Conservation (phyloP, 345 rosid genomes). For the Eucalyptus virginea region DNA sequence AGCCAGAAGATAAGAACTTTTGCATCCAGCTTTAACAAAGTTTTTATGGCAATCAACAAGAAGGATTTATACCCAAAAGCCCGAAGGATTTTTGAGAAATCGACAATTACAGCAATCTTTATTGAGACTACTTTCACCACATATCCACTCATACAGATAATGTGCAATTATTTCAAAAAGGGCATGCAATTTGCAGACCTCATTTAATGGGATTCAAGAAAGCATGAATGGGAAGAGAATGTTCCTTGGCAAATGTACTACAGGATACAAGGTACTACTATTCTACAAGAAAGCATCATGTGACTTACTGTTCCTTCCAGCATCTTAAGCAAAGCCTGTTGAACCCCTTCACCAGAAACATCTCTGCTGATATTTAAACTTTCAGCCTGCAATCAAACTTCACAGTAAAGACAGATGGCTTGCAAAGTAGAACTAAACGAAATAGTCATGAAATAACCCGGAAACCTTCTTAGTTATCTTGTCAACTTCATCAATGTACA, state of each 20-base stretch:
- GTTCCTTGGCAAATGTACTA: background rate
- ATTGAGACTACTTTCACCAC: background rate
- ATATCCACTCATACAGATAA: background rate
- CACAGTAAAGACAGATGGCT: background rate
- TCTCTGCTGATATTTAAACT: conserved; percentile 89
- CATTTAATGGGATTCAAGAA: background rate
- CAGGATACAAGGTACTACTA: background rate
- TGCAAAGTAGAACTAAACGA: background rate
- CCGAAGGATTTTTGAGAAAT: background rate
- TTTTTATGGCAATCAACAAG: background rate
- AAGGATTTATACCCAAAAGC: background rate
- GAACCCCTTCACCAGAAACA: conserved; percentile 99
- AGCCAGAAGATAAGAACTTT: background rate
- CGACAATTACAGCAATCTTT: background rate
- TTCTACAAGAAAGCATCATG: background rate
- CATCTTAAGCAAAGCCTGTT: conserved; percentile 91
- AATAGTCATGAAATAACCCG: background rate
- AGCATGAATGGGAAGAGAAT: background rate
- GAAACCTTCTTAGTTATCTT: conserved; percentile 89
- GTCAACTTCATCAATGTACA: conserved; percentile 96
- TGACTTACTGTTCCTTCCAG: conserved; percentile 94
- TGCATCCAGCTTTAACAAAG: background rate
- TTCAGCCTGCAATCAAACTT: conserved; percentile 58
- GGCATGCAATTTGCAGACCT: background rate
- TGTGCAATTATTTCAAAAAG: background rate